A percentile compares a stretch with the other conserved stretches of the same genome.
These are phyloP conservation scores for Leucaena leucocephala DNA, from an alignment of 306 rosid genomes.

Conservation along the genomic window DNA sequence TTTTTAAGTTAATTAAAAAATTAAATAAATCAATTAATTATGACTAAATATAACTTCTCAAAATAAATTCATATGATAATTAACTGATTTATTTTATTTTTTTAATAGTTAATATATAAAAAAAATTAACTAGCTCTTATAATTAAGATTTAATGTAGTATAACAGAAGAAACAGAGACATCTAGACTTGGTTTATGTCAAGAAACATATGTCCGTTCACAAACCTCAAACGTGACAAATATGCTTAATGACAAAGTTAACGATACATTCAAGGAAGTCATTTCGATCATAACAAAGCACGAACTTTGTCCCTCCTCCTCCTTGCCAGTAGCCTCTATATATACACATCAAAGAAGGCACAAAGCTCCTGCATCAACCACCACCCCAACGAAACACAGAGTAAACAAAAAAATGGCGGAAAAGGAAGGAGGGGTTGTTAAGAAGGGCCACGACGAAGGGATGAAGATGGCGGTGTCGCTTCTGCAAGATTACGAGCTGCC, in stretches of 20 bases:
- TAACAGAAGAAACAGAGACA: not conserved
- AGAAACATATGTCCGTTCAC: not conserved
- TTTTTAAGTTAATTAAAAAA: no score
- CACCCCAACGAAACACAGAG: not conserved
- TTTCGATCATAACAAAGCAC: conserved; percentile 49
- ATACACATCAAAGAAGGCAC: not conserved
- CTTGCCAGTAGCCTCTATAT: conserved; percentile 4
- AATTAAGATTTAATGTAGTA: no score
- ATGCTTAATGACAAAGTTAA: conserved; percentile 37
- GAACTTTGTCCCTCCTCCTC: conserved; percentile 32
- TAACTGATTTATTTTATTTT: no score
- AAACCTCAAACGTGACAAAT: conserved; percentile 18
- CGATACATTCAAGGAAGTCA: conserved; percentile 44
- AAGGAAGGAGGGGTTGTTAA: conserved; percentile 80
- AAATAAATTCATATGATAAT: no score
- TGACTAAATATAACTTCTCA: no score
- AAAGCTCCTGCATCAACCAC: conserved; percentile 12
- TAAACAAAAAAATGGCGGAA: conserved; percentile 49
- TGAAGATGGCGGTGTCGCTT: conserved; percentile 53
- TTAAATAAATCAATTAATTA: no score
- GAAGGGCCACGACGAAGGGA: conserved; percentile 72
- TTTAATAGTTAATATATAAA: no score
- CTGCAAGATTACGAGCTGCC: conserved; percentile 78
- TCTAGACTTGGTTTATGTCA: conserved; percentile 6
- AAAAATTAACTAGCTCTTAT: no score